Evolutionary conservation across 192 early-diverging fungal species (phyloP), one percentile per base, ranked within the genome.

Genomic region (Podila minutissima): DNA sequence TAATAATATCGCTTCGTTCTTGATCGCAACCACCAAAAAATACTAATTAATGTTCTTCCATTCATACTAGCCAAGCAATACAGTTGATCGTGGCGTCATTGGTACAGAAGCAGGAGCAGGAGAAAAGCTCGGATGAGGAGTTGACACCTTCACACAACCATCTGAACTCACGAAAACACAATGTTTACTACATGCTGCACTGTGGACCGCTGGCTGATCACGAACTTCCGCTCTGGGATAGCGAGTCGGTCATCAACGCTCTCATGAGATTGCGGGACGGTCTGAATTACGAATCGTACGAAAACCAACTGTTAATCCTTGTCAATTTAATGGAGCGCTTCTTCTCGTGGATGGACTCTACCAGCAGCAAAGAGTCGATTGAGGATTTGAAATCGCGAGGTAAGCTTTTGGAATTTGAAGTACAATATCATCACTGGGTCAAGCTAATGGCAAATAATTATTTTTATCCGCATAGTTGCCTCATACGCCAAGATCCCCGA

Each of bases 311-410:
- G 26, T 31, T 81, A 12, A 65, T 62, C 13, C 67, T 81, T 26
- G 62, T 51, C 29, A 81, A 81, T 57, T n/a, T 69, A 29, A 62
- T 81, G n/a, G 71, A 73, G 17, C 71, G 77, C n/a, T 59, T 81
- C 28, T 81, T 81, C 38, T 53, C 35, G 2, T 81, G 77, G 77
- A 59, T 73, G 13, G 77, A 81, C n/a, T 62, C 51, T 9, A 51
- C 49, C 11, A 61, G 60, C 10, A 37, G 49, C 9, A 38, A 59
- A 1, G 77, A 81, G 32, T 57, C 38, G 9, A 63, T 73, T 3
- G 77, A 69, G 26, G 51, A 81, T 1, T 20, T 81, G 32, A 81
- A 81, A 15, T 15, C 24, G 7, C 59, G 77, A 60, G 62, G 77
- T 81, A 81, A 11, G 53, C 13, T 26, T 5, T 19, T 37, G 9